phyloP scores from a whole-genome alignment of 352 stramenopile genomes.

The Globisporangium paddicum region DNA sequence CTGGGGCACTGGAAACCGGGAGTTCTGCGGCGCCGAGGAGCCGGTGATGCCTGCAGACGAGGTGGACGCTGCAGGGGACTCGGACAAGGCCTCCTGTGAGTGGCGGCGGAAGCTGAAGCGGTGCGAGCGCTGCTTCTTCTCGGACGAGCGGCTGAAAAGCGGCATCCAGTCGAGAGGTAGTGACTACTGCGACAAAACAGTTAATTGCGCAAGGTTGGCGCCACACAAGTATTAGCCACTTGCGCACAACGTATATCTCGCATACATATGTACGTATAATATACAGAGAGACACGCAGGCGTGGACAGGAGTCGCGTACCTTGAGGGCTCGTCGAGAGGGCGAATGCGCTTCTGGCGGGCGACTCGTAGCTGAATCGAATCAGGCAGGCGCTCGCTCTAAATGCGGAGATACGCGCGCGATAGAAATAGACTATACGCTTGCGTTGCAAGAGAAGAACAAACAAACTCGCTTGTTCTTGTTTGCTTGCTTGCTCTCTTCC shows the following conservation, averaged over 20 bases:
- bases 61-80: neutral
- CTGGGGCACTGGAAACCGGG: neutral
- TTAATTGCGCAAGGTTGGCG: too few species aligned
- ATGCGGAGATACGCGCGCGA: neutral
- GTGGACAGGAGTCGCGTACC: too few species aligned
- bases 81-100: conserved; percentile 25
- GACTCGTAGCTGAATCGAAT: neutral
- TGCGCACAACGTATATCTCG: too few species aligned
- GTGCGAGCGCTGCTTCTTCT: conserved; percentile 42
- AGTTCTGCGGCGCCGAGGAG: neutral
- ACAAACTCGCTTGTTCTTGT: neutral
- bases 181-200: neutral
- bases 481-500: conserved; percentile 5
- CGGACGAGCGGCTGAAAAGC: conserved; percentile 56
- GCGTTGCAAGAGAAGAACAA: neutral
- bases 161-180: conserved; percentile 34
- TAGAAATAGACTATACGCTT: conserved; percentile 2
- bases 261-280: too few species aligned
- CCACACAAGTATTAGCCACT: too few species aligned
- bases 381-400: neutral
- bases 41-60: too few species aligned
- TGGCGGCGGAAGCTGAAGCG: conserved; percentile 73
- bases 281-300: too few species aligned
- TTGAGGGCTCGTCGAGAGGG: too few species aligned
- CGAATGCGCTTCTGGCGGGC: conserved; percentile 4